phyloP scores from a whole-genome alignment of 2,329 filamentous ascomycete genomes.

The Aureobasidium musti region DNA sequence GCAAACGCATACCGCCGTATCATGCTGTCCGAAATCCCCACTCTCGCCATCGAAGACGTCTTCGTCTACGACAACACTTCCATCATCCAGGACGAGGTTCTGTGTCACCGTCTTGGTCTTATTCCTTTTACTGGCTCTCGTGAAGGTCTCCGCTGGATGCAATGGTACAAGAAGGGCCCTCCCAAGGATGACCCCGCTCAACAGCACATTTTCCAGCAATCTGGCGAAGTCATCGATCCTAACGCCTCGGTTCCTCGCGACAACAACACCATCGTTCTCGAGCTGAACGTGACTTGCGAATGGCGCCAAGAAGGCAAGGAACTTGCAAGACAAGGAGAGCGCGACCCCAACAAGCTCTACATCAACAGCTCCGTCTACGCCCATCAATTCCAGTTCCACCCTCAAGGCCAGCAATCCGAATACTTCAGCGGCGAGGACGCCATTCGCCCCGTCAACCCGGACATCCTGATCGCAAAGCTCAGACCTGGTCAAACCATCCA shows the following conservation, averaged over 20 bases:
- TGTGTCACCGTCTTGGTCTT: conserved; percentile 84
- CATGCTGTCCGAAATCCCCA: conserved; percentile 89
- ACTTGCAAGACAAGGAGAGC: conserved; percentile 67
- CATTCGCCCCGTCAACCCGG: conserved; percentile 79
- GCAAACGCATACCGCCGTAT: conserved; percentile 98
- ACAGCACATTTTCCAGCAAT: conserved; percentile 46
- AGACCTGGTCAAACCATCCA: conserved; percentile 86
- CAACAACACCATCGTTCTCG: conserved; percentile 82
- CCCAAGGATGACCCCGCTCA: conserved; percentile 57
- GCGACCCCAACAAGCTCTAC: conserved; percentile 82
- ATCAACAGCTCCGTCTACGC: conserved; percentile 70
- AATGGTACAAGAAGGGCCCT: conserved; percentile 74
- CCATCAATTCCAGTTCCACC: conserved; percentile 66
- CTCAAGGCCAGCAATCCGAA: conserved; percentile 70
- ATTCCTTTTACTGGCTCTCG: conserved; percentile 82
- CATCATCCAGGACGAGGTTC: conserved; percentile 96
- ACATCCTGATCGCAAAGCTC: conserved; percentile 92
- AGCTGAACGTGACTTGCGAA: conserved; percentile 76
- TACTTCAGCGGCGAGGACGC: conserved; percentile 64
- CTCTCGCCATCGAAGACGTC: conserved; percentile 89
- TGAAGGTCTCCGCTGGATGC: conserved; percentile 76
- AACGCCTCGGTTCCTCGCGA: conserved; percentile 60
- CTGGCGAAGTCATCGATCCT: conserved; percentile 46
- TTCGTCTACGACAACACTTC: conserved; percentile 97
- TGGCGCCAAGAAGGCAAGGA: conserved; percentile 64